Conservation (phyloP, 169 alveolate genomes). For the Eimeria necatrix region DNA sequence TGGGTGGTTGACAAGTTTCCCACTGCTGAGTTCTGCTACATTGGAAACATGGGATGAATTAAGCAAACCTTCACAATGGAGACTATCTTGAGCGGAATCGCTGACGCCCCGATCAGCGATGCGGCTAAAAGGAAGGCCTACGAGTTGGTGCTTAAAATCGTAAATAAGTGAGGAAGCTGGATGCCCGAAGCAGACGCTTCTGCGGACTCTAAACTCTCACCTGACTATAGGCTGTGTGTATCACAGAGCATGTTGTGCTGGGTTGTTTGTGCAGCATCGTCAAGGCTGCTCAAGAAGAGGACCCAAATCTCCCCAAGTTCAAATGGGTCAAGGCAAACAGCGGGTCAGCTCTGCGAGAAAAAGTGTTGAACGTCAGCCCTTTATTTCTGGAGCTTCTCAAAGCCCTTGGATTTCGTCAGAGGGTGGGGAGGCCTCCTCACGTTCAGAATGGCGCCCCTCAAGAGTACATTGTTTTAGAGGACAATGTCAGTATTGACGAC, state of each 20-base stretch:
- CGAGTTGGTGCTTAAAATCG: slow-evolving; percentile 43
- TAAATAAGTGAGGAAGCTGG: slow-evolving; percentile 20
- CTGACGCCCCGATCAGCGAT: slow-evolving; percentile 52
- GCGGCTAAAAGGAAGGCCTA: slow-evolving; percentile 15
- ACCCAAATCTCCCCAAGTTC: slow-evolving; percentile 40
- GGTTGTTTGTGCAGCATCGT: slow-evolving; percentile 3
- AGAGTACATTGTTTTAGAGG: slow-evolving; percentile 44
- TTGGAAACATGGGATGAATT: too few species aligned
- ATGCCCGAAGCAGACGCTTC: not conserved
- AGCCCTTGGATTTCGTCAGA: slow-evolving; percentile 8
- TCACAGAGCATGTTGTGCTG: not conserved
- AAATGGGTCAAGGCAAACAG: slow-evolving; percentile 44
- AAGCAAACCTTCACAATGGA: not conserved
- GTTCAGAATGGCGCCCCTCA: slow-evolving; percentile 42
- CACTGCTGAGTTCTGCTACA: too few species aligned
- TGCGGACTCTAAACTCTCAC: not conserved
- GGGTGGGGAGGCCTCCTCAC: slow-evolving; percentile 56
- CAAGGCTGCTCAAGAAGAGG: slow-evolving; percentile 7
- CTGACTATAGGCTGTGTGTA: too few species aligned
- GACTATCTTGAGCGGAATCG: slow-evolving; percentile 43
- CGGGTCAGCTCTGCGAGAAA: slow-evolving; percentile 45
- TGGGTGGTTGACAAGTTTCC: too few species aligned
- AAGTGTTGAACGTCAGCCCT: slow-evolving; percentile 47
- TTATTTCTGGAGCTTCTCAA: slow-evolving; percentile 22
- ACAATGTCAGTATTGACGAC: not conserved